A percentile compares a stretch with the other conserved stretches of the same genome.
phyloP scores from a whole-genome alignment of 176 grass and related monocot species.

The Aegilops speltoides region DNA sequence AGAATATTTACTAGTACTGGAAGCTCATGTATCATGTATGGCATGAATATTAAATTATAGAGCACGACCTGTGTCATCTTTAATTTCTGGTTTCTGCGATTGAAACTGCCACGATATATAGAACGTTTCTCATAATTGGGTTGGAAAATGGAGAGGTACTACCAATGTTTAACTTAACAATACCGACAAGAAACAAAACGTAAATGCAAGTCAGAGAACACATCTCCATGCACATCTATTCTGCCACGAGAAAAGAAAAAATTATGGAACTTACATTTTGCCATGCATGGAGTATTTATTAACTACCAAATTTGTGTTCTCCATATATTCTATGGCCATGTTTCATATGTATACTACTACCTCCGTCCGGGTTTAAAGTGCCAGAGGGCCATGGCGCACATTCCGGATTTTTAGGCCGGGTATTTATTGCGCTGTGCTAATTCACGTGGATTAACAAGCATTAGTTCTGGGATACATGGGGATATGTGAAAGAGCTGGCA shows the following conservation, averaged over 20 bases:
- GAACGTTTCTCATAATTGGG: neutral
- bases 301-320: neutral
- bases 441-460: neutral
- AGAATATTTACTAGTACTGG: neutral
- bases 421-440: neutral
- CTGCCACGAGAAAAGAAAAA: neutral
- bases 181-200: neutral
- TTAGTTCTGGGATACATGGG: neutral
- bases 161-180: neutral
- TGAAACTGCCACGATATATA: neutral
- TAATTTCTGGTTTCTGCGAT: neutral
- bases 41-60: neutral
- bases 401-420: neutral
- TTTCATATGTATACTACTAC: neutral
- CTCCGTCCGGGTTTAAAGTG: neutral
- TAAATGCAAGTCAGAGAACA: neutral
- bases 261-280: neutral
- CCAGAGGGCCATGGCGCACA: neutral
- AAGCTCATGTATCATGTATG: neutral
- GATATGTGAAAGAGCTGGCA: neutral
- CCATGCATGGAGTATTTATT: neutral
- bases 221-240: slow-evolving; percentile 5
- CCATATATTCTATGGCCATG: neutral
- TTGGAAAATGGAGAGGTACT: neutral
- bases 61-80: neutral